phyloP scores from a whole-genome alignment of 2,329 filamentous ascomycete genomes.

The Calonectria fujianensis region DNA sequence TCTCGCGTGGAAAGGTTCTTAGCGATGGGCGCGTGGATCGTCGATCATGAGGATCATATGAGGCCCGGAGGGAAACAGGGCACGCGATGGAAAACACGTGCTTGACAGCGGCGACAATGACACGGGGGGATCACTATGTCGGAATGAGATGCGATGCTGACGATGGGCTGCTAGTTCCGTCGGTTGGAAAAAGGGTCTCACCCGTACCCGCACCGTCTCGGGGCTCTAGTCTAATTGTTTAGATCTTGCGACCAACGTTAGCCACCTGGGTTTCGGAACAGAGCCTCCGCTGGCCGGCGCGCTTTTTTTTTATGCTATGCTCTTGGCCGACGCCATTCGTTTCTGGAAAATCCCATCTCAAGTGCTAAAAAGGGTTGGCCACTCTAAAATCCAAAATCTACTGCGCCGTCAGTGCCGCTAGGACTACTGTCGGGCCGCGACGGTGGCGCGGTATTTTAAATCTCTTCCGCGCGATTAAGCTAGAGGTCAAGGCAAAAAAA shows the following conservation, averaged over 20 bases:
- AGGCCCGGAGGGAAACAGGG: not conserved
- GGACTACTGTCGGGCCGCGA: not conserved
- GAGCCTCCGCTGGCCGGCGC: not conserved
- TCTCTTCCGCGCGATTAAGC: slow-evolving; percentile 10
- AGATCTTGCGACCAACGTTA: not conserved
- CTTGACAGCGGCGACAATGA: not conserved
- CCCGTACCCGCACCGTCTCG: not conserved
- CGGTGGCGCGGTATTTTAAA: slow-evolving; percentile 19
- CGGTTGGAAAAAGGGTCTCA: no score
- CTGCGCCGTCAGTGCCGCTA: not conserved
- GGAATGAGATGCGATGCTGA: not conserved
- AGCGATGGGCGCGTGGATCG: slow-evolving; percentile 10
- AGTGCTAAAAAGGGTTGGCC: not conserved
- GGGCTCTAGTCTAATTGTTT: not conserved
- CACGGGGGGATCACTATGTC: not conserved
- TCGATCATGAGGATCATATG: slow-evolving; percentile 21
- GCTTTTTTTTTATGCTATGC: not conserved
- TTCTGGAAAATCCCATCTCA: not conserved
- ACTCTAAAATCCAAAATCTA: not conserved
- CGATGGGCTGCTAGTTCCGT: not conserved
- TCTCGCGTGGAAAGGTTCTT: slow-evolving; percentile 16
- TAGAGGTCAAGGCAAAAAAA: slow-evolving; percentile 8
- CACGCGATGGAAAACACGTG: slow-evolving; percentile 2
- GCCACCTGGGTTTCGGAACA: slow-evolving; percentile 7
- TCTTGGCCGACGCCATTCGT: not conserved